Conservation (phyloP, 768 basidiomycete species). For the Mycena alexandri region DNA sequence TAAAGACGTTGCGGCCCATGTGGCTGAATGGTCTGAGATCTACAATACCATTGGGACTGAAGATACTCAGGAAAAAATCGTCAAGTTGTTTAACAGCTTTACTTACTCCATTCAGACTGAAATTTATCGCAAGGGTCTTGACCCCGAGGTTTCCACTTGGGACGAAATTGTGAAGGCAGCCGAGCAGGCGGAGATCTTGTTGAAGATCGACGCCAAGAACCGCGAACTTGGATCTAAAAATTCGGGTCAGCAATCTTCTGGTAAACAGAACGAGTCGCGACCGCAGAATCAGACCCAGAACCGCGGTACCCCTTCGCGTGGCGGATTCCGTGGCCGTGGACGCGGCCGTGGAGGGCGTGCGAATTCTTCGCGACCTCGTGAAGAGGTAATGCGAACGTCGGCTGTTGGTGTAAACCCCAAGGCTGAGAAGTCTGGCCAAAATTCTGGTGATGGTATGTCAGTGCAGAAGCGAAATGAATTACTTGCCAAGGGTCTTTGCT, state of each 20-base stretch:
- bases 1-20: slow-evolving; percentile 38
- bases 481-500: slow-evolving; percentile 44
- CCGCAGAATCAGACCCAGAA: too few species aligned
- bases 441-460: not conserved
- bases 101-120: slow-evolving; percentile 32
- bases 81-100: slow-evolving; percentile 43
- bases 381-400: slow-evolving; percentile 4
- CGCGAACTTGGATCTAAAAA: too few species aligned
- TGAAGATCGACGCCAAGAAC: not conserved
- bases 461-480: slow-evolving; percentile 32
- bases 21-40: slow-evolving; percentile 41
- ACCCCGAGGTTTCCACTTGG: slow-evolving; percentile 9
- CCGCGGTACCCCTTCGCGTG: not conserved
- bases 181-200: slow-evolving; percentile 8
- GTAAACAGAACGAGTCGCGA: too few species aligned
- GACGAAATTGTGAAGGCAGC: slow-evolving; percentile 12
- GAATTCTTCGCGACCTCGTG: not conserved
- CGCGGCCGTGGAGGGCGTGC: slow-evolving; percentile 18
- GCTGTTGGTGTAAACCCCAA: not conserved
- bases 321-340: too few species aligned
- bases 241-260: not conserved
- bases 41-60: slow-evolving; percentile 40
- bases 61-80: slow-evolving; percentile 36
- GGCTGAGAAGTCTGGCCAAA: not conserved
- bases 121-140: slow-evolving; percentile 5